These are phyloP conservation scores for Globisporangium spiculum DNA, from an alignment of 352 stramenopile genomes.

Conservation along the genomic window DNA sequence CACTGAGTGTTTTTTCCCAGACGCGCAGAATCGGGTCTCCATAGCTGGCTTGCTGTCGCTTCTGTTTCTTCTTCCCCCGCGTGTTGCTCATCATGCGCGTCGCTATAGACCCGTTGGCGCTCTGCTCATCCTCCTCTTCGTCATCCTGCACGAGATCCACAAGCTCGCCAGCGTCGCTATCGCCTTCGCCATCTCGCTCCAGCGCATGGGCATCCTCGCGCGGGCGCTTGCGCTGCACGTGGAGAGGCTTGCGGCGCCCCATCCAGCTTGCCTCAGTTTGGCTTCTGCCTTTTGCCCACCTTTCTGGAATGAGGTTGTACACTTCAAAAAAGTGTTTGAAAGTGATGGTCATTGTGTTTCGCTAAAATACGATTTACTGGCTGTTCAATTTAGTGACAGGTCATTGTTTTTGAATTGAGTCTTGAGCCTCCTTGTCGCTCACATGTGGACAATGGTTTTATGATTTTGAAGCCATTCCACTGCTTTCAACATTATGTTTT, in stretches of 20 bases:
- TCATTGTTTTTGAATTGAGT: neutral
- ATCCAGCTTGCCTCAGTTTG: constrained; percentile 16
- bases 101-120: neutral
- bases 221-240: constrained; percentile 26
- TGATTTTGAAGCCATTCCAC: neutral
- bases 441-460: neutral
- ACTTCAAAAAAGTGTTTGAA: neutral
- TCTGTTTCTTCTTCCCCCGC: constrained; percentile 7
- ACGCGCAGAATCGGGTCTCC: constrained; percentile 9
- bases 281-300: neutral
- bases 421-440: neutral
- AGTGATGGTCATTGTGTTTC: neutral
- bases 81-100: neutral
- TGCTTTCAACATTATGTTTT: neutral
- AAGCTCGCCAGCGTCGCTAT: neutral
- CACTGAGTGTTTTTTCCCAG: neutral
- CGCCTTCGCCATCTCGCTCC: neutral
- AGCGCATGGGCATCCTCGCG: constrained; percentile 5
- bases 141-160: neutral
- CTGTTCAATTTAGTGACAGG: neutral
- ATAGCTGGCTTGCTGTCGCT: neutral
- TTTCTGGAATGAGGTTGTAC: neutral
- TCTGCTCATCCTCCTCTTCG: neutral
- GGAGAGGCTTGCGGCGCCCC: constrained; percentile 30
- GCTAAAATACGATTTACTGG: neutral